Base-by-base conservation (phyloP, 2,329 filamentous ascomycete species). In the Cryphonectria naterciae region DNA sequence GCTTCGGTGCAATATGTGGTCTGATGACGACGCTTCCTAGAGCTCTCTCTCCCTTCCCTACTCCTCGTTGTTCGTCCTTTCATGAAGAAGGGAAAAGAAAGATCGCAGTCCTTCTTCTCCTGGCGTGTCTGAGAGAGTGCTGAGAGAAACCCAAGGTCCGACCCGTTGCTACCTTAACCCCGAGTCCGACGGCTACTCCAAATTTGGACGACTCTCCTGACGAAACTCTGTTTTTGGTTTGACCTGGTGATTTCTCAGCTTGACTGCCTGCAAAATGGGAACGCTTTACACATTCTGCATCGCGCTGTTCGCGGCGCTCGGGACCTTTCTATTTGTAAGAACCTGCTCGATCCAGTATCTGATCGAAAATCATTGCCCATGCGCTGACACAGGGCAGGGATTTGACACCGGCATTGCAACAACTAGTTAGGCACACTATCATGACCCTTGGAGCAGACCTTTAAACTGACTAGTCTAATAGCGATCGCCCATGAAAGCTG, bases 381-480 rank as follows among this genome's bases (percentile, higher is more conserved):
- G 43, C 39, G 41, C 52, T 72, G 5, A 73, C 49, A 1, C 49
- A 43, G 3, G 3, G 3, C 35, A 87, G 85, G 87, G 87, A 2
- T 88, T 89, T 71, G 87, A 89, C 76, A 88, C 87, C 0, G 87
- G 87, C 39, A 89, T 89, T 69, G 87, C 86, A 5, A 89, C 87
- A 17, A 89, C 87, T 22, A 89, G 83, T 85, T 72, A 78, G 81
- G n/a, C 52, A 17, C 67, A 37, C 1, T 7, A 22, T 28, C 3
- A 28, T 25, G 2, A 7, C 4, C 17, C 35, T 13, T 56, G 52
- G 37, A 22, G 32, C 17, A 25, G 19, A 17, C 41, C 13, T 11
- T 66, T 13, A 25, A n/a, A 46, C 46, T 71, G 43, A 75, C 65
- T 32, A 32, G 28, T 54, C 62, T 41, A 13, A 65, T 68, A 85